Evolutionary conservation across 2,329 filamentous ascomycete species (phyloP).

Genomic region (Drechmeria coniospora): DNA sequence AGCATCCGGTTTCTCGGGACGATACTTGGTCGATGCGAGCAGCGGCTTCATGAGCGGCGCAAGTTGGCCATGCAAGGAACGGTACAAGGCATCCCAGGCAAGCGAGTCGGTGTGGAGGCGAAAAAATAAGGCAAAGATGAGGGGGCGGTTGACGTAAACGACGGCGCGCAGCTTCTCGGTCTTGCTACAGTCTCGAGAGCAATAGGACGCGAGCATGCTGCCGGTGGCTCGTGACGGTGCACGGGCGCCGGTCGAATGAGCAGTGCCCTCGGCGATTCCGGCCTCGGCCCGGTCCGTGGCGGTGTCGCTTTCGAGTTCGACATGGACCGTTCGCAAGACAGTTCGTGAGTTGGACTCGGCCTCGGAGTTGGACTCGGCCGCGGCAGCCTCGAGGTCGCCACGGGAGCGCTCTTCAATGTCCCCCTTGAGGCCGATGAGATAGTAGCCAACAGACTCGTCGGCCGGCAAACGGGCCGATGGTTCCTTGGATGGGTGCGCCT

Average conservation of each 20-base stretch:
- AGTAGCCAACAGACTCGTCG: constrained; percentile 28
- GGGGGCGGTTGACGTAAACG: constrained; percentile 59
- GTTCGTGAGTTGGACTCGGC: constrained; percentile 36
- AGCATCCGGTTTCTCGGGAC: constrained; percentile 25
- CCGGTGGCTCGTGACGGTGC: constrained; percentile 19
- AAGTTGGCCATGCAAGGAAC: constrained; percentile 45
- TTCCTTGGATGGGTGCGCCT: background rate
- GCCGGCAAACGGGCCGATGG: constrained; percentile 2
- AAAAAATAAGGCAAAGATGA: constrained; percentile 67
- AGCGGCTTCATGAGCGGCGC: constrained; percentile 42
- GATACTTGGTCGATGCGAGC: constrained; percentile 38
- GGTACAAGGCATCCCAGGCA: constrained; percentile 39
- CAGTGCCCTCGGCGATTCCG: constrained; percentile 29
- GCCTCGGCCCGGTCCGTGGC: constrained; percentile 23
- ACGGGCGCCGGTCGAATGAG: constrained; percentile 17
- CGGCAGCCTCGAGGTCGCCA: constrained; percentile 16
- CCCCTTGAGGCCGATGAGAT: constrained; percentile 53
- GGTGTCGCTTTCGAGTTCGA: constrained; percentile 39
- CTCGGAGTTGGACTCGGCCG: constrained; percentile 15
- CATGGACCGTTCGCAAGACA: constrained; percentile 48
- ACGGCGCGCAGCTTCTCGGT: constrained; percentile 48
- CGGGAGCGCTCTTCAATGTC: constrained; percentile 34
- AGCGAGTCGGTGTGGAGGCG: constrained; percentile 38
- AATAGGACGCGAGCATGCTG: constrained; percentile 15
- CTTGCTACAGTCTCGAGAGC: constrained; percentile 35